These are phyloP conservation scores for Trichoderma endophyticum DNA, from an alignment of 2,329 filamentous ascomycete genomes.

Conservation along the genomic window DNA sequence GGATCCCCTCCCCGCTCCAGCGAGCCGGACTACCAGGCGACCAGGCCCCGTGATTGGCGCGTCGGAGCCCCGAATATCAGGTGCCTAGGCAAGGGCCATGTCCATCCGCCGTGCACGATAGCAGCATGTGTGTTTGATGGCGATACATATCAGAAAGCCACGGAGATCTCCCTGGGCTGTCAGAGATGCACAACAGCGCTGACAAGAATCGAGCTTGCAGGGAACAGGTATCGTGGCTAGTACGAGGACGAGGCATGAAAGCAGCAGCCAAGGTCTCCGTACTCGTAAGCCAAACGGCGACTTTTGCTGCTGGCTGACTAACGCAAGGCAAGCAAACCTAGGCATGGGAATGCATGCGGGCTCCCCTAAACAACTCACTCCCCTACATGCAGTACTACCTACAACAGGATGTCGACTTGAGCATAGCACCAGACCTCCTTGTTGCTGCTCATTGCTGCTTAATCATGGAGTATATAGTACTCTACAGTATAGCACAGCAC, in stretches of 20 bases:
- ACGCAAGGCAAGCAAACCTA: neutral
- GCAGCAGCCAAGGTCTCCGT: neutral
- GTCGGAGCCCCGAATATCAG: neutral
- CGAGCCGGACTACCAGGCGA: neutral
- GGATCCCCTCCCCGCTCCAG: conserved; percentile 7
- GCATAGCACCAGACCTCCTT: neutral
- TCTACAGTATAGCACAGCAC: too few relatives aligned
- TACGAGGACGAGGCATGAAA: neutral
- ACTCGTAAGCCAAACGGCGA: neutral
- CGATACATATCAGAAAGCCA: neutral
- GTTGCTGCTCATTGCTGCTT: neutral
- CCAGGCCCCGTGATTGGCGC: conserved; percentile 9
- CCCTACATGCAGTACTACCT: neutral
- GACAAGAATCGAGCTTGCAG: neutral
- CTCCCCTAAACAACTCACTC: neutral
- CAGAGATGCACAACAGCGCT: neutral
- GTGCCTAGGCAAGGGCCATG: neutral
- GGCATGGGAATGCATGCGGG: neutral
- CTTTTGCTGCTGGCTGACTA: neutral
- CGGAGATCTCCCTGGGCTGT: neutral
- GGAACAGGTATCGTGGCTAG: neutral
- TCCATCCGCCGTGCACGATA: neutral
- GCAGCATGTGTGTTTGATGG: neutral
- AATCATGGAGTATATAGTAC: too few relatives aligned
- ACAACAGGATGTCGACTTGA: neutral